These are phyloP conservation scores for Lathyrus aphaca DNA, from an alignment of 306 rosid genomes.

Conservation along the genomic window DNA sequence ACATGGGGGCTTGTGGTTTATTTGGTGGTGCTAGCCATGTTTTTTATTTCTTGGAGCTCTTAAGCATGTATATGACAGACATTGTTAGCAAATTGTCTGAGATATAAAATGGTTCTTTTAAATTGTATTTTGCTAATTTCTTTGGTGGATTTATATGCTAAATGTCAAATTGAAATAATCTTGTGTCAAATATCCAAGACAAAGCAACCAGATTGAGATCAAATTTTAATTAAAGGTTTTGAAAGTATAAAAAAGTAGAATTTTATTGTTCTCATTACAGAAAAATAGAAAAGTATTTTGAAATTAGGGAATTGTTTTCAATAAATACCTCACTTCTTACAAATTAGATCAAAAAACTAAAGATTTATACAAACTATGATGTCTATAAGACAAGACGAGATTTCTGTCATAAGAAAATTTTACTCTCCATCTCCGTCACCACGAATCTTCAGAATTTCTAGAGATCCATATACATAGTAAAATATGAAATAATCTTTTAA, in stretches of 20 bases:
- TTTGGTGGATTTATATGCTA: neutral
- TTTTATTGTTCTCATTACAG: neutral
- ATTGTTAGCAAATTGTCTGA: neutral
- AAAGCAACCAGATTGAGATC: neutral
- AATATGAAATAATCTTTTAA: too few relatives aligned
- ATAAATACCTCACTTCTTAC: too few relatives aligned
- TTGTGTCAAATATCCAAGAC: neutral
- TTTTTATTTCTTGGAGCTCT: neutral
- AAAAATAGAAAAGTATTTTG: neutral
- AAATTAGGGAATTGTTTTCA: too few relatives aligned
- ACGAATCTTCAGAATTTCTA: too few relatives aligned
- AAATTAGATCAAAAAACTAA: too few relatives aligned
- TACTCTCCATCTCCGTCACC: too few relatives aligned
- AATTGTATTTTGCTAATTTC: neutral
- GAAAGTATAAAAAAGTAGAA: too few relatives aligned
- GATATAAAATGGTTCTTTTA: neutral
- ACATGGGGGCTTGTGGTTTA: slow-evolving; percentile 7
- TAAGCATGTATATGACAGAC: neutral
- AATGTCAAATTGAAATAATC: neutral
- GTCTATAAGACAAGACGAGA: too few relatives aligned
- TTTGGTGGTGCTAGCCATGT: neutral
- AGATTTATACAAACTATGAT: too few relatives aligned
- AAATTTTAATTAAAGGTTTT: too few relatives aligned
- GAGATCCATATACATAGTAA: too few relatives aligned
- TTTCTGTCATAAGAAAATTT: too few relatives aligned